Evolutionary conservation across 495 filamentous ascomycete species (phyloP).

Genomic region (Neurospora sp.): DNA sequence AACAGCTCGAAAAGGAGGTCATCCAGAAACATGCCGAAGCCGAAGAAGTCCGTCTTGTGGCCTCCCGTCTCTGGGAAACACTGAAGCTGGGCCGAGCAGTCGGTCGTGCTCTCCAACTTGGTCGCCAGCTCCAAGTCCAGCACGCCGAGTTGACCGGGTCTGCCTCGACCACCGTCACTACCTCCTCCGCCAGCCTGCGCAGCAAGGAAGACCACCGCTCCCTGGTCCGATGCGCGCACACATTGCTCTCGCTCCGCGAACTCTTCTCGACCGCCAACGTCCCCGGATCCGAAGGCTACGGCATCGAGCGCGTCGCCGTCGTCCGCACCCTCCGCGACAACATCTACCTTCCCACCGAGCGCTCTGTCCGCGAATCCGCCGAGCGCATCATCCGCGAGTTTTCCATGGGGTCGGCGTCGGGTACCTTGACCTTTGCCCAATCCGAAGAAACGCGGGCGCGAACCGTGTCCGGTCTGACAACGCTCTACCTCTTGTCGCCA

Average conservation of each 20-base stretch:
- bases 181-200: slow-evolving; percentile 8
- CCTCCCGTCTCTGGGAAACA: slow-evolving; percentile 64
- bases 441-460: slow-evolving; percentile 66
- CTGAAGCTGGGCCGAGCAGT: slow-evolving; percentile 70
- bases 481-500: slow-evolving; percentile 75
- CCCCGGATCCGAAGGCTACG: slow-evolving; percentile 63
- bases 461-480: slow-evolving; percentile 61
- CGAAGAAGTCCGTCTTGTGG: slow-evolving; percentile 61
- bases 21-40: slow-evolving; percentile 71
- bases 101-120: slow-evolving; percentile 63
- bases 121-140: slow-evolving; percentile 79
- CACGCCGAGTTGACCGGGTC: slow-evolving; percentile 38
- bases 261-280: slow-evolving; percentile 53
- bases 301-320: slow-evolving; percentile 59
- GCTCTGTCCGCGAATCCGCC: slow-evolving; percentile 52
- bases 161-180: slow-evolving; percentile 16
- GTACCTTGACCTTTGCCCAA: slow-evolving; percentile 59
- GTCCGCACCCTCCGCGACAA: slow-evolving; percentile 56
- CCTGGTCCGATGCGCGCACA: slow-evolving; percentile 68
- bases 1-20: slow-evolving; percentile 73
- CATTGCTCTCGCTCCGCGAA: slow-evolving; percentile 59
- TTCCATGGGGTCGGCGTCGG: slow-evolving; percentile 56
- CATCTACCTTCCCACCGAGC: slow-evolving; percentile 60
- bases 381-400: slow-evolving; percentile 80
- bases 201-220: slow-evolving; percentile 62